Evolutionary conservation across 129 eudicot genomes (phyloP), one percentile per base, ranked within the genome.

Genomic region (Erigeron canadensis): DNA sequence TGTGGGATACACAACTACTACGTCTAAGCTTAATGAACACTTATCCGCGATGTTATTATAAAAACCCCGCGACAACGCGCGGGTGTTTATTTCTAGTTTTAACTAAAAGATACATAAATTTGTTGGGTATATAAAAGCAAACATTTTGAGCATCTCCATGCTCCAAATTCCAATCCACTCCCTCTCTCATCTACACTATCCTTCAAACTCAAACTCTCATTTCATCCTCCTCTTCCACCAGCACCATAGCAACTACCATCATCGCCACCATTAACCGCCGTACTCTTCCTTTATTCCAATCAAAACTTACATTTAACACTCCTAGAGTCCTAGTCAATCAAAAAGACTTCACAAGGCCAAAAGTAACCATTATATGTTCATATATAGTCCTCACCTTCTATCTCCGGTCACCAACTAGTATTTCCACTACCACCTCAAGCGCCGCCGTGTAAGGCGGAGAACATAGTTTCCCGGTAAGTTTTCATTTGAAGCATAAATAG

Each of bases 121-220:
- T 77, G 76, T 47, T 74, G 55, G 76, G 76, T 77, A 81, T 81
- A 72, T 81, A 82, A 77, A 77, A 68, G 54, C 81, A 75, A 75
- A 77, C 78, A 70, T 81, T 77, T 77, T 80, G 76, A 80, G 79
- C 47, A 74, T 69, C 79, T 82, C 74, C 65, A 61, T 57, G 61
- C 63, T 74, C 66, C 61, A 76, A 62, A 57, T 55, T 74, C 79
- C 82, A 76, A 55, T 54, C 67, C 41, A 67, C 58, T 54, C 70
- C 59, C 42, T 47, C 63, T 53, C 65, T 63, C n/a, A n/a, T n/a
- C 65, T 21, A 10, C 6, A 34, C 48, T 51, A 3, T 72, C 40
- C 65, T 44, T 48, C 53, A 73, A 38, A 71, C 70, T 80, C 54
- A 28, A 42, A 61, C 81, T 81, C 72, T 72, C 44, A 76, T 18